Conservation (phyloP, 345 rosid species). For the Euphorbia tirucalli region DNA sequence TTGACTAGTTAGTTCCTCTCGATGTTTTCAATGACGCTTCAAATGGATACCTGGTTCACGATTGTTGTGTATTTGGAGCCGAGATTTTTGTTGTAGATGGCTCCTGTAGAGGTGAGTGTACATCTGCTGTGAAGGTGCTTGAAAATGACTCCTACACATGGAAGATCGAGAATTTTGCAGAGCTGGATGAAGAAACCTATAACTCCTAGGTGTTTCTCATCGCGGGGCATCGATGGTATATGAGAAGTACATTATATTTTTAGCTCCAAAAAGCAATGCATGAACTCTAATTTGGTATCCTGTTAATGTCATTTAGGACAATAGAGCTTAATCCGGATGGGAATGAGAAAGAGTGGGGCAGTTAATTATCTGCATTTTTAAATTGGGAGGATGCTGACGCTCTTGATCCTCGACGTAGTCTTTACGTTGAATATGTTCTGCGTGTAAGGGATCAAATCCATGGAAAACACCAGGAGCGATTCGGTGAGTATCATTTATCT, state of each 20-base stretch:
- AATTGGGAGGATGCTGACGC: neutral
- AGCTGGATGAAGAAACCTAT: no score
- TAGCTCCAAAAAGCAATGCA: neutral
- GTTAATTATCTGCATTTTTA: neutral
- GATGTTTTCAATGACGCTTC: no score
- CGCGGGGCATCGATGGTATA: neutral
- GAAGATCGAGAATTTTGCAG: no score
- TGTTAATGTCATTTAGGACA: neutral
- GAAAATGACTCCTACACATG: no score
- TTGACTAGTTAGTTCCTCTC: no score
- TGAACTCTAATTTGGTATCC: neutral
- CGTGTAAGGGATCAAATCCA: neutral
- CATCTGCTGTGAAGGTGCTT: no score
- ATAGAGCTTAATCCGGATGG: neutral
- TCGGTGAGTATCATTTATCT: neutral
- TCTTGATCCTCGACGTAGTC: neutral
- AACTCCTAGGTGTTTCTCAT: no score
- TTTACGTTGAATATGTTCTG: neutral
- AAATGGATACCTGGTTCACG: no score
- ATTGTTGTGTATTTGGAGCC: no score
- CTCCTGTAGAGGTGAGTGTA: no score
- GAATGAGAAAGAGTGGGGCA: neutral
- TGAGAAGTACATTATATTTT: neutral
- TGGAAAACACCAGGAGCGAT: neutral
- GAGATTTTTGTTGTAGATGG: no score